Conservation (phyloP, 306 rosid species). For the Ormosia semicastrata region DNA sequence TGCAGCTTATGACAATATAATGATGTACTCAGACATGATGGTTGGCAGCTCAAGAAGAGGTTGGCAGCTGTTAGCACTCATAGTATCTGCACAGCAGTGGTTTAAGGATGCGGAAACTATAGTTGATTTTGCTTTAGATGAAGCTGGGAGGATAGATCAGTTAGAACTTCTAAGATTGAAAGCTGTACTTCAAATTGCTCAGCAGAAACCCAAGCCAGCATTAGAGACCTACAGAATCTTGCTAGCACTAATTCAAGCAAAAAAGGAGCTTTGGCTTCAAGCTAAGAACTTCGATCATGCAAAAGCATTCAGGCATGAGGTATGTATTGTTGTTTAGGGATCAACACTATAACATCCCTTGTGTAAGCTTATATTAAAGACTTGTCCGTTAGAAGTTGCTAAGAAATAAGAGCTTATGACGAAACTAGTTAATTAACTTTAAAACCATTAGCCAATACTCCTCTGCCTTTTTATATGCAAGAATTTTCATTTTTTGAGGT, state of each 20-base stretch:
- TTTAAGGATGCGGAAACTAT: slow-evolving; percentile 76
- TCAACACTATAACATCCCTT: background rate
- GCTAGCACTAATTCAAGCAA: slow-evolving; percentile 71
- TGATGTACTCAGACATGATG: slow-evolving; percentile 57
- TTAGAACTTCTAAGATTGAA: slow-evolving; percentile 78
- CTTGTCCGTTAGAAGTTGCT: background rate
- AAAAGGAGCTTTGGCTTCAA: slow-evolving; percentile 50
- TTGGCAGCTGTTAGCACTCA: slow-evolving; percentile 73
- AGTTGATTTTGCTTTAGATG: slow-evolving; percentile 84
- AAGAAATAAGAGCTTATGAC: background rate
- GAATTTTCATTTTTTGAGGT: background rate
- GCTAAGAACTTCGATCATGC: slow-evolving; percentile 40
- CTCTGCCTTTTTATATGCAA: background rate
- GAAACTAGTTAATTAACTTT: slow-evolving; percentile 4
- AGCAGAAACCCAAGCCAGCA: slow-evolving; percentile 84
- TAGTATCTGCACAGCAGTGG: slow-evolving; percentile 77
- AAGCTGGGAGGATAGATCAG: slow-evolving; percentile 61
- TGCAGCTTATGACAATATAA: slow-evolving; percentile 59
- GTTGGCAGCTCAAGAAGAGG: slow-evolving; percentile 70
- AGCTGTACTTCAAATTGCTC: slow-evolving; percentile 80
- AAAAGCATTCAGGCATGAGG: slow-evolving; percentile 47
- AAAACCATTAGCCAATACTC: background rate
- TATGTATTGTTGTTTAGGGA: slow-evolving; percentile 30
- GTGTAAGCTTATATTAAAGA: background rate
- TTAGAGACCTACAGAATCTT: slow-evolving; percentile 86